Conservation (phyloP, 1,139 yeast species). For the Pneumocystis jirovecii region DNA sequence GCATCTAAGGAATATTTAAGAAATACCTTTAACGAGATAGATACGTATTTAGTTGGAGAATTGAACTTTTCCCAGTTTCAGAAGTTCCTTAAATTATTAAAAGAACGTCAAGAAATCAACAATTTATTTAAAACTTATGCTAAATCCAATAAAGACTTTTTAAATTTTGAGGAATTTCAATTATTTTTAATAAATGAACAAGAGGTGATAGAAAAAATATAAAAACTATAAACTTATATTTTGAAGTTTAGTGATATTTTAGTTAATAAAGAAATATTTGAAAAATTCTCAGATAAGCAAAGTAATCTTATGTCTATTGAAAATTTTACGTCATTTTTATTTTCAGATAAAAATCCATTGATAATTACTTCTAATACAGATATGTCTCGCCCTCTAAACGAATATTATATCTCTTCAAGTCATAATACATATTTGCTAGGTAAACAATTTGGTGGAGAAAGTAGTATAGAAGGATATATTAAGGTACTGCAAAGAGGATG, state of each 20-base stretch:
- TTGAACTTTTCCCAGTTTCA: constrained; percentile 38
- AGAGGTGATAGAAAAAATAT: constrained; percentile 24
- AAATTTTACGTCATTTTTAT: constrained; percentile 37
- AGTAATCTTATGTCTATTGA: constrained; percentile 30
- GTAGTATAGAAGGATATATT: constrained; percentile 85
- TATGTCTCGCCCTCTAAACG: constrained; percentile 56
- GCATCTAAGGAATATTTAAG: constrained; percentile 32
- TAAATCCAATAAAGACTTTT: constrained; percentile 20
- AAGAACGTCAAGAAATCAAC: constrained; percentile 37
- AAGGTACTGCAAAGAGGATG: constrained; percentile 83
- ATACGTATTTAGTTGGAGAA: too few species aligned
- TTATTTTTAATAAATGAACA: neutral
- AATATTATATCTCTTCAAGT: constrained; percentile 79
- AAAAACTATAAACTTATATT: constrained; percentile 32
- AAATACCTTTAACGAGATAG: constrained; percentile 28
- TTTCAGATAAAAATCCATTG: constrained; percentile 30
- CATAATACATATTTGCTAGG: constrained; percentile 89
- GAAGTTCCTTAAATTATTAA: constrained; percentile 43
- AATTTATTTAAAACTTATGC: constrained; percentile 25
- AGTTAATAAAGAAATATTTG: neutral
- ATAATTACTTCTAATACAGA: constrained; percentile 27
- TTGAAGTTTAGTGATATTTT: constrained; percentile 23
- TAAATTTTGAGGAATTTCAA: constrained; percentile 36
- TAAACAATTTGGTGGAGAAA: constrained; percentile 78
- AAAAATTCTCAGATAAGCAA: neutral